These are phyloP conservation scores for thale cress (Arabidopsis thaliana) DNA, from an alignment of 345 rosid genomes.

Conservation along the genomic window TAIR10.1 NC_003070.9:30149501-30150000, in stretches of 20 bases:
- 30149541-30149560: slow-evolving; percentile 66
- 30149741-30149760: slow-evolving; percentile 75
- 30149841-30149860: slow-evolving; percentile 59
- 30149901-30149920: slow-evolving; percentile 52
- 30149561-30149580: slow-evolving; percentile 61
- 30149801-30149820: slow-evolving; percentile 59
- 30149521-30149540: slow-evolving; percentile 77
- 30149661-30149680: slow-evolving; percentile 54
- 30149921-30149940: slow-evolving; percentile 43
- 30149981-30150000: slow-evolving; percentile 37
- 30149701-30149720: slow-evolving; percentile 85
- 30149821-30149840: slow-evolving; percentile 54
- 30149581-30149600: slow-evolving; percentile 77
- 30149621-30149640: slow-evolving; percentile 80
- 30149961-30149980: slow-evolving; percentile 28
- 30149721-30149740: slow-evolving; percentile 59
- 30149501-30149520: slow-evolving; percentile 63
- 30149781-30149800: slow-evolving; percentile 67
- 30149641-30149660: slow-evolving; percentile 70
- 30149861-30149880: slow-evolving; percentile 52
- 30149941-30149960: slow-evolving; percentile 29
- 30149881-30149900: slow-evolving; percentile 64
- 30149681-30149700: slow-evolving; percentile 73
- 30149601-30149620: slow-evolving; percentile 73
- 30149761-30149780: slow-evolving; percentile 70